A percentile compares a stretch with the other conserved stretches of the same genome.
Conservation (phyloP, 2,329 filamentous ascomycete genomes). For the Lachnellula cervina region DNA sequence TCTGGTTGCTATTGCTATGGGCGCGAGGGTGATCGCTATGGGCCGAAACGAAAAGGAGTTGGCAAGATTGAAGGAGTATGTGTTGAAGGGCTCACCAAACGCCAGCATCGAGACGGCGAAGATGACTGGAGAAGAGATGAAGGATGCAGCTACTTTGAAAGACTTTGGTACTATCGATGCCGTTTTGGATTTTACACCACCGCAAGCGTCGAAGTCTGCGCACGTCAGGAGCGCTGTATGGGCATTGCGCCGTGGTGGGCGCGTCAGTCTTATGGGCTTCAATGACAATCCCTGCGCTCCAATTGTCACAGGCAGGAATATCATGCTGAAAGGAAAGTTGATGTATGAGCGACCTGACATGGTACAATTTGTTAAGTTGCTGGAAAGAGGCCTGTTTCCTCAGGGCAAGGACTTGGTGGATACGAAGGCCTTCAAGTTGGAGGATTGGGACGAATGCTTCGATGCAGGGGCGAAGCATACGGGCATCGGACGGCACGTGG, state of each 20-base stretch:
- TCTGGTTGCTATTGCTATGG: conserved; percentile 42
- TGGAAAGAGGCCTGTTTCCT: conserved; percentile 1
- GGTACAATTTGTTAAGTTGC: conserved; percentile 1
- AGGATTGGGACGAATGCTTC: neutral
- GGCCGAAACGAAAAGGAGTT: conserved; percentile 36
- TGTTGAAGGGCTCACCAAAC: neutral
- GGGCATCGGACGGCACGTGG: neutral
- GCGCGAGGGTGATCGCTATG: conserved; percentile 45
- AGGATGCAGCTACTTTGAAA: neutral
- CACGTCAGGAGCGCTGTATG: neutral
- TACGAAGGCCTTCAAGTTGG: neutral
- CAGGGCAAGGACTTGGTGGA: conserved; percentile 2
- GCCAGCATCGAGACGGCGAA: conserved; percentile 1
- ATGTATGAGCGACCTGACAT: conserved; percentile 5
- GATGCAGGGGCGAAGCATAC: neutral
- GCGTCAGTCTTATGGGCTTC: neutral
- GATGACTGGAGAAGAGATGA: neutral
- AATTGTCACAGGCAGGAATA: neutral
- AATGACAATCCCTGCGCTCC: neutral
- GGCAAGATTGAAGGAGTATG: neutral
- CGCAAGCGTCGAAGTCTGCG: neutral
- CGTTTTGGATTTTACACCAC: neutral
- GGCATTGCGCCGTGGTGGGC: neutral
- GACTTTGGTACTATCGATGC: conserved; percentile 2
- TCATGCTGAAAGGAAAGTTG: neutral